These are phyloP conservation scores for Fonsecaea monophora DNA, from an alignment of 2,329 filamentous ascomycete species.

Conservation along the genomic window DNA sequence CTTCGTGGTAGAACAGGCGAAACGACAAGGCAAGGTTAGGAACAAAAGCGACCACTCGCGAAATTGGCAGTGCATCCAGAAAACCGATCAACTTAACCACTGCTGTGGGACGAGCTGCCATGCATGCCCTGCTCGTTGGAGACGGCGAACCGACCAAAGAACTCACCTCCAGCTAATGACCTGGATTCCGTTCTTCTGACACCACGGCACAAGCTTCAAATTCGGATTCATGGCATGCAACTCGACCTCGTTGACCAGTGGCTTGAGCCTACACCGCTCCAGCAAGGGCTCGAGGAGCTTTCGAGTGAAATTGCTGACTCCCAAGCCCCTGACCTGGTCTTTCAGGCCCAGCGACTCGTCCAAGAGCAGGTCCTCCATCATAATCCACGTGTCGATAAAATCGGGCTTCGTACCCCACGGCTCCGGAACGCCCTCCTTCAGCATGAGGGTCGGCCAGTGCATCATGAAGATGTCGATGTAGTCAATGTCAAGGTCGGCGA, in stretches of 20 bases:
- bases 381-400: conserved; percentile 42
- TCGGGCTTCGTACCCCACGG: conserved; percentile 41
- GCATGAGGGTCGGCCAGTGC: conserved; percentile 57
- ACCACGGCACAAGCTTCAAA: conserved; percentile 44
- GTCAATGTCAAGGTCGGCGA: conserved; percentile 67
- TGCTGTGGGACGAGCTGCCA: not conserved
- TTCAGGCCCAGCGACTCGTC: conserved; percentile 24
- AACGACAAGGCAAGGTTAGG: not conserved
- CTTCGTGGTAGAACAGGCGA: not conserved
- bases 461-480: conserved; percentile 75
- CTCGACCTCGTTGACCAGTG: conserved; percentile 47
- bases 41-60: not conserved
- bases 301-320: conserved; percentile 46
- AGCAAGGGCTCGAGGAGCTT: conserved; percentile 44
- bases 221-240: conserved; percentile 46
- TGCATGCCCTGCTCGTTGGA: not conserved
- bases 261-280: conserved; percentile 26
- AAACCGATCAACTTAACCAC: not conserved
- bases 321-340: conserved; percentile 42
- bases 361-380: conserved; percentile 43
- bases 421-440: conserved; percentile 37
- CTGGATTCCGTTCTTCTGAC: conserved; percentile 44
- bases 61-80: not conserved
- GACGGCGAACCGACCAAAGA: not conserved
- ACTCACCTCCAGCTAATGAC: conserved; percentile 43